Evolutionary conservation across 768 basidiomycete species (phyloP), one percentile per base, ranked within the genome.

Genomic region (Strobilomyces confusus): DNA sequence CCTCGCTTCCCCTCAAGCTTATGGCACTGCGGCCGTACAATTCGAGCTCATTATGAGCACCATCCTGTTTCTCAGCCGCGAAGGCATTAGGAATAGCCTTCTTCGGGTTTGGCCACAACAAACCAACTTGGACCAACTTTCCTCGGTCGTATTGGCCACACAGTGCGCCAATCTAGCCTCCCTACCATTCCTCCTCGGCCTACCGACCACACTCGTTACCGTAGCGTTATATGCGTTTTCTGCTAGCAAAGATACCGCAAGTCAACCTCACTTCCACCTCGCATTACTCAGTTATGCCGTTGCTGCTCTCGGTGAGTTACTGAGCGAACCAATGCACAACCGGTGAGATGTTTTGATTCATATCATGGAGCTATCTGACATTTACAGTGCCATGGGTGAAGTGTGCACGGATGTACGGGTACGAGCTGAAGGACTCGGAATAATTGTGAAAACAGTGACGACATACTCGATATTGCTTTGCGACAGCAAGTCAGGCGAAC

Each of bases 11-110:
- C 94, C 95, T 1, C 80, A 81, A 32, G 87, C 86, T 14, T 95
- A 92, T 65, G 88, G 95, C 11, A 93, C 90, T 0, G 93, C 92
- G 15, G 83, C 92, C 0, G 89, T 99, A 56, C 95, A 97, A 63
- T 93, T 98, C 69, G 97, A 98, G 67, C 81, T 98, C 25, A 65
- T 98, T 23, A 79, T 90, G 43, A 90, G 87, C 60, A 93, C 93
- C 12, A 89, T 95, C 62, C 76, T 98, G 41, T 98, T 98, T 69
- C 77, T 98, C 9, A 86, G 87, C 32, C 78, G 97, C n/a, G 97
- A 99, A 69, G 95, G 95, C 17, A 80, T 98, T 9, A 79, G 97
- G 37, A 91, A 87, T 66, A 84, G 90, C 7, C 78, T 97, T 5
- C 76, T 97, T 15, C 81, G 94, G n/a, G 77, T 76, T 32, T 66